Evolutionary conservation across 805 yeast genomes (phyloP), one percentile per base, ranked within the genome.

Genomic region (Kluyveromyces starmeri): DNA sequence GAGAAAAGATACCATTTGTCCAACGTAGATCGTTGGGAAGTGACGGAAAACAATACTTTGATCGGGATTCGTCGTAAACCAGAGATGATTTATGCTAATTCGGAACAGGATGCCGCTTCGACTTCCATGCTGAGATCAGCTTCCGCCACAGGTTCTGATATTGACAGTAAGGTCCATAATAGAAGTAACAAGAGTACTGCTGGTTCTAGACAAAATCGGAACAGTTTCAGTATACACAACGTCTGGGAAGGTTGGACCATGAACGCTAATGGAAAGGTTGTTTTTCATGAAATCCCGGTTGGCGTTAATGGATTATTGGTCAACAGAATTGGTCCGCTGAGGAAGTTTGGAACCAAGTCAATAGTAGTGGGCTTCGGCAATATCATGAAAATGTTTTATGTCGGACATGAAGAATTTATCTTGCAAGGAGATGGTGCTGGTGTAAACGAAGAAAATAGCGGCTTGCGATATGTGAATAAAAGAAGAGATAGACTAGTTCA

Each of bases 211-310:
- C 31, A 46, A 38, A 25, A 33, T 24, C n/a, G n/a, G n/a, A 23
- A 10, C 26, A 52, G 61, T 30, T 55, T 65, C 36, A 50, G 61
- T 30, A 44, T 66, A 14, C 59, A 59, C 31, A 65, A 65, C 36
- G 51, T 69, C 8, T 83, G 94, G 92, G 88, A 83, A 53, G 94
- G 92, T 1, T 84, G 84, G 70, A 77, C 85, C 2, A 71, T 84
- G 62, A 66, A 71, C 4, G 73, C 76, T n/a, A 67, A 70, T 36
- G 94, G 94, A 0, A 66, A 68, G 29, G 65, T 80, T 13, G 61
- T 69, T 17, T 66, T 65, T 34, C 81, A 78, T 47, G 73, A 74
- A 23, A 70, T 84, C 9, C 77, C 80, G 3, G 61, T 61, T 21
- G 63, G 64, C 4, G 56, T 64, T 3, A 58, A 59, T 35, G 70